A percentile compares a stretch with the other conserved stretches of the same genome.
Conservation (phyloP, 352 stramenopile genomes). For the Globisporangium sylvaticum region DNA sequence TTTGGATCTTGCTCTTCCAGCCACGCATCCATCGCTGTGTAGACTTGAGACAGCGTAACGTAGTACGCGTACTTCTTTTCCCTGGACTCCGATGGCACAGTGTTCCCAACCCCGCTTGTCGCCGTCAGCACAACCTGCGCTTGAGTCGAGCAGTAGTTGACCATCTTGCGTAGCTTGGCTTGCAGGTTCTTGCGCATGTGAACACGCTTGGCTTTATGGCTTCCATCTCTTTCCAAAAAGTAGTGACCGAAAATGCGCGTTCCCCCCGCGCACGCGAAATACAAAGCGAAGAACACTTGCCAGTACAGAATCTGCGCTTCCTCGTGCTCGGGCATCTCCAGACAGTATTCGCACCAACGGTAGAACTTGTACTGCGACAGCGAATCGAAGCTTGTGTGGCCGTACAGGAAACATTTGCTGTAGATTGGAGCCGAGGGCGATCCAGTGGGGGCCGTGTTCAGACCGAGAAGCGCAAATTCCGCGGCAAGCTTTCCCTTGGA, state of each 20-base stretch:
- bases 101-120: constrained; percentile 15
- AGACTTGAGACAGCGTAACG: constrained; percentile 58
- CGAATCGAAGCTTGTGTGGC: constrained; percentile 55
- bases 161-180: constrained; percentile 45
- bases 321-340: constrained; percentile 51
- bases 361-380: constrained; percentile 65
- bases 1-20: constrained; percentile 80
- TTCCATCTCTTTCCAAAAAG: constrained; percentile 45
- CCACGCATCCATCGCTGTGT: constrained; percentile 85
- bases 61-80: constrained; percentile 51
- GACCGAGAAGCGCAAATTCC: constrained; percentile 33
- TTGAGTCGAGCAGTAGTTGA: constrained; percentile 63
- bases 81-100: constrained; percentile 26
- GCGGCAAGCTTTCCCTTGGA: constrained; percentile 47
- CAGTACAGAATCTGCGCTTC: constrained; percentile 57
- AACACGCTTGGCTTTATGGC: constrained; percentile 31
- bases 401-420: constrained; percentile 26
- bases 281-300: constrained; percentile 69
- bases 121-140: constrained; percentile 54
- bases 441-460: constrained; percentile 20
- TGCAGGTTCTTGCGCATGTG: constrained; percentile 53
- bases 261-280: constrained; percentile 53
- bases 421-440: constrained; percentile 16
- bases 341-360: constrained; percentile 61
- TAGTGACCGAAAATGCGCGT: constrained; percentile 56